Evolutionary conservation across 139 green algal species (phyloP).

Genomic region (Asterochloris sp.): DNA sequence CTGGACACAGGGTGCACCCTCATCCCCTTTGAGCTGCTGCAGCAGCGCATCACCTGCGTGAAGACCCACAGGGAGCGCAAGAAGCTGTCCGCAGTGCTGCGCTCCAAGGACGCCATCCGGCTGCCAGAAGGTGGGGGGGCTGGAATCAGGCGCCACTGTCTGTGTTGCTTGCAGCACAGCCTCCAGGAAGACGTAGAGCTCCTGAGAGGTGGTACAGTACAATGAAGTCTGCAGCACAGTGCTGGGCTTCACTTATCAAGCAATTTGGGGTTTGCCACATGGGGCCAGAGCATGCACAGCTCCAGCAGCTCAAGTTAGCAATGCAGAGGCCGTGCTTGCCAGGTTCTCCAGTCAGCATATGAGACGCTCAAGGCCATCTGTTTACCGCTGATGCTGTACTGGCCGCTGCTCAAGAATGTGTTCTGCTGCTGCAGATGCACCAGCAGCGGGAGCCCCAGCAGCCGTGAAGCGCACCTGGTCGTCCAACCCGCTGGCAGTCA

Average conservation of each 20-base stretch:
- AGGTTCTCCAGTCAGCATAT: not conserved
- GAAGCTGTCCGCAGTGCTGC: constrained; percentile 15
- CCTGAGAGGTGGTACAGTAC: not conserved
- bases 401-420: not conserved
- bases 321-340: constrained; percentile 9
- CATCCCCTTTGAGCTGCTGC: constrained; percentile 45
- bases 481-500: constrained; percentile 67
- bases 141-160: not conserved
- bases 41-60: constrained; percentile 21
- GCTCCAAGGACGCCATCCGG: not conserved
- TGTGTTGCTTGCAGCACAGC: not conserved
- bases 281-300: not conserved
- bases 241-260: too few relatives aligned
- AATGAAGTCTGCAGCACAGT: not conserved
- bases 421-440: not conserved
- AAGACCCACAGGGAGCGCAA: constrained; percentile 15
- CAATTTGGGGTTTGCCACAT: too few relatives aligned
- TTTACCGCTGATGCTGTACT: not conserved
- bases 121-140: not conserved
- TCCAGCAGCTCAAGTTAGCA: not conserved
- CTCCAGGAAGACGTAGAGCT: not conserved
- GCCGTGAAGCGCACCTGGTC: not conserved
- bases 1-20: constrained; percentile 62
- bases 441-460: not conserved
- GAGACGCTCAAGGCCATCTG: not conserved